These are phyloP conservation scores for Akebia trifoliata DNA, from an alignment of 164 flowering plant genomes.

Conservation along the genomic window DNA sequence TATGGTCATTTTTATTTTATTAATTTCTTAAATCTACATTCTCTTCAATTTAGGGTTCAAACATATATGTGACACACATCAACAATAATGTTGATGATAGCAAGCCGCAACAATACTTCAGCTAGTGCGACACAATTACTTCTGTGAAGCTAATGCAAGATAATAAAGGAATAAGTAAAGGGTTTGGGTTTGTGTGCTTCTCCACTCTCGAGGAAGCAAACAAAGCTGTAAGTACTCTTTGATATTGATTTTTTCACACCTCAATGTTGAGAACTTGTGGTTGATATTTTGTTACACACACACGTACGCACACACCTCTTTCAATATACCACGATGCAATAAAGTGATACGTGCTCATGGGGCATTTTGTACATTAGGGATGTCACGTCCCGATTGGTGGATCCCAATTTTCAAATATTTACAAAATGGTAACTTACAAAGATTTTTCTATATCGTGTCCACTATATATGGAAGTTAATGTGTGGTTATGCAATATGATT, in stretches of 20 bases:
- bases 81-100: slow-evolving; percentile 24
- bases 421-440: no score
- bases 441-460: no score
- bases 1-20: no score
- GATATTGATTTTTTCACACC: no score
- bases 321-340: no score
- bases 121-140: slow-evolving; percentile 26
- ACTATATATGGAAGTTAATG: background rate
- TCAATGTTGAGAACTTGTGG: background rate
- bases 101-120: slow-evolving; percentile 23
- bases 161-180: slow-evolving; percentile 29
- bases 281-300: background rate
- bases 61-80: slow-evolving; percentile 39
- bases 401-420: no score
- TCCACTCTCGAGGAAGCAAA: slow-evolving; percentile 25
- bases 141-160: slow-evolving; percentile 33
- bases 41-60: no score
- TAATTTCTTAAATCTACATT: no score
- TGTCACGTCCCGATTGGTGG: no score
- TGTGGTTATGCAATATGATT: background rate
- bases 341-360: no score
- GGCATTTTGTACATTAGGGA: no score
- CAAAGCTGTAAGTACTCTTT: slow-evolving; percentile 13
- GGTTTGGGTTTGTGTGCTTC: slow-evolving; percentile 44
- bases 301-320: no score